Evolutionary conservation across 2,329 filamentous ascomycete species (phyloP).

Genomic region (Colletotrichum higginsianum): DNA sequence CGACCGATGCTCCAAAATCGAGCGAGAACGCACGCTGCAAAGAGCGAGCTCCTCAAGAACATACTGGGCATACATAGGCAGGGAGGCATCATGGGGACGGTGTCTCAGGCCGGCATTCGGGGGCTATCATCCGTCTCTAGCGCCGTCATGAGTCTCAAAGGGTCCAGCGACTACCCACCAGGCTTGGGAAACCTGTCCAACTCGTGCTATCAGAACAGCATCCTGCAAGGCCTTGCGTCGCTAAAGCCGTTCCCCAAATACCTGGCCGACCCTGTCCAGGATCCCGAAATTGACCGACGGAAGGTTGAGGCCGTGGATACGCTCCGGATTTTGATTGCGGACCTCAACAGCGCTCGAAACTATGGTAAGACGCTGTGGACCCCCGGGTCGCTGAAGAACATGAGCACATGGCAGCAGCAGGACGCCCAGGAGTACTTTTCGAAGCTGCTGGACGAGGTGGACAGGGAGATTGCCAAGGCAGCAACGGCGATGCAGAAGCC

Average conservation of each 20-base stretch:
- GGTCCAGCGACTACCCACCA: slow-evolving; percentile 62
- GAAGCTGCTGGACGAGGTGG: slow-evolving; percentile 87
- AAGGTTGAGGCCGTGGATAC: slow-evolving; percentile 51
- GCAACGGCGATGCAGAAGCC: slow-evolving; percentile 50
- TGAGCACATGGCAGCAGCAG: slow-evolving; percentile 96
- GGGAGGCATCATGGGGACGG: slow-evolving; percentile 68
- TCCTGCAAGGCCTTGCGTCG: slow-evolving; percentile 87
- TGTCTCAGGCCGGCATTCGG: slow-evolving; percentile 71
- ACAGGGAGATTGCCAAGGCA: slow-evolving; percentile 78
- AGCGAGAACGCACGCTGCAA: slow-evolving; percentile 66
- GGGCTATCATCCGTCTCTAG: slow-evolving; percentile 68
- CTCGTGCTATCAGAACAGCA: slow-evolving; percentile 97
- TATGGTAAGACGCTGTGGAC: slow-evolving; percentile 87
- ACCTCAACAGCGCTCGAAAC: slow-evolving; percentile 78
- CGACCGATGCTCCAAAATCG: slow-evolving; percentile 55
- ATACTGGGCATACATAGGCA: slow-evolving; percentile 72
- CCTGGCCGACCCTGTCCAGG: slow-evolving; percentile 64
- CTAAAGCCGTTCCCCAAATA: slow-evolving; percentile 79
- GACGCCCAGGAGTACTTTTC: slow-evolving; percentile 98
- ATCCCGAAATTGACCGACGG: slow-evolving; percentile 39
- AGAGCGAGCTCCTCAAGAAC: slow-evolving; percentile 75
- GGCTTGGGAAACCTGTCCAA: slow-evolving; percentile 95
- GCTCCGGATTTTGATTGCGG: slow-evolving; percentile 76
- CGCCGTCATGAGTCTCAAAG: slow-evolving; percentile 57
- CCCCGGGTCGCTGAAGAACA: slow-evolving; percentile 84